Conservation (phyloP, 2,329 filamentous ascomycete genomes). For the Sporothrix humicola region DNA sequence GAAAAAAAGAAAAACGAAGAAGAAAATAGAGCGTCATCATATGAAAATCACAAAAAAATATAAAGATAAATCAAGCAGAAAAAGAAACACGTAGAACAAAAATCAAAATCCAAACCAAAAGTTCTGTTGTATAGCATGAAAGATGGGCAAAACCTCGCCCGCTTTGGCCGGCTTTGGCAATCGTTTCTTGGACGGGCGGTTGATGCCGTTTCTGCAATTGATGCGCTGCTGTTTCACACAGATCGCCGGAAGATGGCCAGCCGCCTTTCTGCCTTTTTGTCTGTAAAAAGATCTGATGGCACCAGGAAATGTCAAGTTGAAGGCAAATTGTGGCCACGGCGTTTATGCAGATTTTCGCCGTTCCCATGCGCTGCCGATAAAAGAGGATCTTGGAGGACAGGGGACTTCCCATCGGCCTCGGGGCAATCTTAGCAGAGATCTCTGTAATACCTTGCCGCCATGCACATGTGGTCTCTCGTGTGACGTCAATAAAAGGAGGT, state of each 20-base stretch:
- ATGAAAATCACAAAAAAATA: constrained; percentile 7
- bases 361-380: neutral
- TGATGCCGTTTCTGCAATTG: constrained; percentile 3
- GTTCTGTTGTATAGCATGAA: neutral
- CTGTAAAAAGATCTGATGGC: neutral
- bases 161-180: neutral
- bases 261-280: constrained; percentile 21
- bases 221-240: constrained; percentile 34
- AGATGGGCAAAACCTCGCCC: neutral
- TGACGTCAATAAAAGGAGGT: neutral
- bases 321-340: neutral
- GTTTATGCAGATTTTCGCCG: neutral
- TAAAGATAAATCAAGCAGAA: too few species aligned
- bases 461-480: constrained; percentile 2
- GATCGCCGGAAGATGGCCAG: constrained; percentile 34
- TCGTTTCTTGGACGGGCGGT: neutral
- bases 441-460: neutral
- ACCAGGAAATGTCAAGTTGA: neutral
- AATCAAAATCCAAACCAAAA: neutral
- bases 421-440: constrained; percentile 4
- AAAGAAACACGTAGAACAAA: neutral
- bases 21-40: neutral
- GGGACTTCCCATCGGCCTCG: neutral
- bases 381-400: neutral
- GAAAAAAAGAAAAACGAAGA: neutral